Percentiles rank a stretch among this genome's conserved stretches.
Conservation (phyloP, 208 protist species). For the Trichomonas vaginalis region DNA sequence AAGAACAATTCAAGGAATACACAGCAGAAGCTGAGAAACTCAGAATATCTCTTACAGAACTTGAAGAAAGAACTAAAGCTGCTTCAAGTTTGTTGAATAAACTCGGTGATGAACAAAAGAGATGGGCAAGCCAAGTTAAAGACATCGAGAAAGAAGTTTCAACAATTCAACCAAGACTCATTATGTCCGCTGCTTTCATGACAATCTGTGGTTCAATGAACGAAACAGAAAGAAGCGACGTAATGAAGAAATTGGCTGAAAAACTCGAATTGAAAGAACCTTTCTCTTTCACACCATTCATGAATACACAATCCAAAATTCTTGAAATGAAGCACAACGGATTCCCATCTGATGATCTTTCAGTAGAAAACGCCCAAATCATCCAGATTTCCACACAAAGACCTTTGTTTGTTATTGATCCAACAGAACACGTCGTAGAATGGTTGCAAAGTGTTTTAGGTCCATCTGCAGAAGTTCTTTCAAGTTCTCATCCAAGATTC, state of each 20-base stretch:
- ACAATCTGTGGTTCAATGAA: slow-evolving; percentile 2
- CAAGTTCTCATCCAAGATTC: background rate
- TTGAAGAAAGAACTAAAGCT: background rate
- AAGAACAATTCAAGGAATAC: background rate
- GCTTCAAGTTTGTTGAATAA: background rate
- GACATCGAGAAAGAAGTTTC: background rate
- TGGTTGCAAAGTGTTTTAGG: background rate
- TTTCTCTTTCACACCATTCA: background rate
- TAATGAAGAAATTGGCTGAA: background rate
- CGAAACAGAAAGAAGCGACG: background rate
- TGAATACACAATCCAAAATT: background rate
- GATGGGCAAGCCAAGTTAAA: background rate
- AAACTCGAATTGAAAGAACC: background rate
- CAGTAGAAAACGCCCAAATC: background rate
- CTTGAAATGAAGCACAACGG: background rate
- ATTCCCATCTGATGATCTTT: background rate
- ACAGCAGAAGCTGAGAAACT: background rate
- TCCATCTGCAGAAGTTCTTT: background rate
- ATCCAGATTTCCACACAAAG: background rate
- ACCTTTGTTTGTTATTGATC: background rate
- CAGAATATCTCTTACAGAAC: background rate
- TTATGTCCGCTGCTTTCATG: background rate
- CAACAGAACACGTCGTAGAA: background rate
- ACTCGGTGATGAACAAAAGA: background rate
- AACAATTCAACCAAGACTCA: background rate